Conservation (phyloP, 768 basidiomycete genomes). For the Tubosaeta brunneosetosa region DNA sequence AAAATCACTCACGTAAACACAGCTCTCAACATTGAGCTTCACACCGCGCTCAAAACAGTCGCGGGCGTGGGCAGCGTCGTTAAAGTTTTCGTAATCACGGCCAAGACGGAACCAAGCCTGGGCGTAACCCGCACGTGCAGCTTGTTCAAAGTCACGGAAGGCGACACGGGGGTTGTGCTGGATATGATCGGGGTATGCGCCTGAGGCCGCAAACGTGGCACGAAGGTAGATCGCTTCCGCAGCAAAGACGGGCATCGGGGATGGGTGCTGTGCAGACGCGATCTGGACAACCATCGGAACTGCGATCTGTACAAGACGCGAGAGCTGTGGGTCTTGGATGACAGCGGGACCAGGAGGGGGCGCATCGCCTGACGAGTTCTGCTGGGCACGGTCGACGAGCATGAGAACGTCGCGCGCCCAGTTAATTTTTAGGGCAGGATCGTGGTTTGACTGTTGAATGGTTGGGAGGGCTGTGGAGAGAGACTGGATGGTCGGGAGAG, state of each 20-base stretch:
- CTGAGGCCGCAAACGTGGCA: conserved; percentile 68
- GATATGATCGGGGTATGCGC: conserved; percentile 62
- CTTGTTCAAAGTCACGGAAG: conserved; percentile 85
- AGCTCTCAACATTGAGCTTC: conserved; percentile 68
- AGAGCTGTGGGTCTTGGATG: conserved; percentile 57
- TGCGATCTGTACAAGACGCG: conserved; percentile 57
- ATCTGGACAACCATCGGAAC: conserved; percentile 61
- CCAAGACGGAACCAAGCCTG: conserved; percentile 92
- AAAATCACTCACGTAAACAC: conserved; percentile 60
- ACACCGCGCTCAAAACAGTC: conserved; percentile 87
- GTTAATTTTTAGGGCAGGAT: conserved; percentile 57
- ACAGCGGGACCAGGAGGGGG: conserved; percentile 46
- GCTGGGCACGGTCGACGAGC: conserved; percentile 57
- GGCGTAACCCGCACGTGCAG: conserved; percentile 71
- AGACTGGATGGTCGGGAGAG: conserved; percentile 60
- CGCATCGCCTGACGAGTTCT: conserved; percentile 39
- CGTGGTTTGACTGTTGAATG: conserved; percentile 51
- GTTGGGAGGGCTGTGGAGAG: conserved; percentile 49
- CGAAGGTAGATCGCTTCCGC: conserved; percentile 76
- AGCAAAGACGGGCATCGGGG: conserved; percentile 39
- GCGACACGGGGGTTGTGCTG: conserved; percentile 69
- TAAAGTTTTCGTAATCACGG: conserved; percentile 86
- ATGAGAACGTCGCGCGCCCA: conserved; percentile 85
- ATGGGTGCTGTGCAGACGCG: conserved; percentile 34
- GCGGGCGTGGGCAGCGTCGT: conserved; percentile 65